These are phyloP conservation scores for Centrapalus pauciflorus DNA, from an alignment of 129 eudicot genomes.

Conservation along the genomic window DNA sequence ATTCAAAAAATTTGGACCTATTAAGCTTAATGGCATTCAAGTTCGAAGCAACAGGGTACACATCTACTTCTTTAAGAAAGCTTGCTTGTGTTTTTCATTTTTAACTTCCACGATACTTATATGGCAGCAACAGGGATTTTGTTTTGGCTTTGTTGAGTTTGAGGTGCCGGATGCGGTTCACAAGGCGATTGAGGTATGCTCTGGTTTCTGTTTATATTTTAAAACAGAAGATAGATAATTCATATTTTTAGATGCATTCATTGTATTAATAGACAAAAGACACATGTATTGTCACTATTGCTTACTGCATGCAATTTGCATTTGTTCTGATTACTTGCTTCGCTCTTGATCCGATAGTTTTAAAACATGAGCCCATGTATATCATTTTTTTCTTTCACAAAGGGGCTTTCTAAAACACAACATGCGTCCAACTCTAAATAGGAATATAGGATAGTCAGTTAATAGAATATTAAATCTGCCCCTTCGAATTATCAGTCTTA, in stretches of 20 bases:
- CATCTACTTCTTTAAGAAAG: background rate
- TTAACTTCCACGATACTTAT: conserved; percentile 16
- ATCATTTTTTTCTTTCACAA: no score
- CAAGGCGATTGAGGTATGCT: conserved; percentile 77
- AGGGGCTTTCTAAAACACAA: no score
- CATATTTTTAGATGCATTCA: background rate
- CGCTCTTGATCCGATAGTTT: background rate
- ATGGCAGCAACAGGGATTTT: conserved; percentile 71
- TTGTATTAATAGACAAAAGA: background rate
- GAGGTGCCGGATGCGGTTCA: conserved; percentile 73
- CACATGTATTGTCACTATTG: background rate
- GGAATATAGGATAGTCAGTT: no score
- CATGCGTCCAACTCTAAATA: no score
- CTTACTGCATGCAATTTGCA: no score
- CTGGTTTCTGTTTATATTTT: background rate
- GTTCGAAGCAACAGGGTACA: conserved; percentile 74
- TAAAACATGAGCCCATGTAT: no score
- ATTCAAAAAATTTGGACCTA: conserved; percentile 74
- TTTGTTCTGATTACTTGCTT: no score
- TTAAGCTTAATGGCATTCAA: conserved; percentile 83
- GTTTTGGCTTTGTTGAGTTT: conserved; percentile 97
- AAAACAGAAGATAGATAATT: background rate
- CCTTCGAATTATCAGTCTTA: no score
- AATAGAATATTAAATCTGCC: no score
- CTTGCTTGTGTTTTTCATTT: background rate